Evolutionary conservation across 306 rosid species (phyloP), one percentile per base, ranked within the genome.

Genomic region (Corylus heterophylla): DNA sequence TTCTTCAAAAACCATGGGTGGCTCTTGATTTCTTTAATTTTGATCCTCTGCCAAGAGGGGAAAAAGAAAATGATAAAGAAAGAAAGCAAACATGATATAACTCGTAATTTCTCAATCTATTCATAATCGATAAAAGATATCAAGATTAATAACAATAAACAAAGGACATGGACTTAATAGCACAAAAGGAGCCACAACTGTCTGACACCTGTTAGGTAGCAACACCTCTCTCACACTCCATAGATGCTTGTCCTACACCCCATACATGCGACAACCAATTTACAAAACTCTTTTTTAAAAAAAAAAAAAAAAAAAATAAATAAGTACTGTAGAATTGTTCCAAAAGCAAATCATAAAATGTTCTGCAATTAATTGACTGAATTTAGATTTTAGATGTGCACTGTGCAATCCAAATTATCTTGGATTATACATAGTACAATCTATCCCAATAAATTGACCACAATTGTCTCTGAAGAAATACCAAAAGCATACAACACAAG

Each of bases 1-100:
- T 92, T 90, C 89, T 90, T 92, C 42, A 88, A 67, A 83, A 92
- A 92, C 97, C 97, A 92, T 16, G 94, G 94, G 67, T 92, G 94
- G 63, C 80, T 82, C 91, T 92, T 92, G 85, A 92, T 88, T 73
- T 92, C 97, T 85, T 88, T 92, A 61, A 92, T 92, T 73, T 88
- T 87, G 83, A 88, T 87, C 83, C 97, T 87, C 97, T 92, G 89
- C 69, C 69, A n/a, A 68, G 44, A 29, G 27, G 17, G 20, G 48
- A 29, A 59, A 59, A 25, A 42, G 45, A 42, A 5, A 58, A 58
- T 2, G 47, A 39, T 17, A 39, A n/a, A 4, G 72, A 16, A 66
- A n/a, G 72, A 52, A 76, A 74, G 27, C 76, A 87, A 85, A 64
- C 58, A 48, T 58, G 50, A 80, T 69, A 73, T 68, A 58, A 78